Evolutionary conservation across 2,329 filamentous ascomycete genomes (phyloP), one percentile per base, ranked within the genome.

Genomic region (Trichoderma oligosporum): DNA sequence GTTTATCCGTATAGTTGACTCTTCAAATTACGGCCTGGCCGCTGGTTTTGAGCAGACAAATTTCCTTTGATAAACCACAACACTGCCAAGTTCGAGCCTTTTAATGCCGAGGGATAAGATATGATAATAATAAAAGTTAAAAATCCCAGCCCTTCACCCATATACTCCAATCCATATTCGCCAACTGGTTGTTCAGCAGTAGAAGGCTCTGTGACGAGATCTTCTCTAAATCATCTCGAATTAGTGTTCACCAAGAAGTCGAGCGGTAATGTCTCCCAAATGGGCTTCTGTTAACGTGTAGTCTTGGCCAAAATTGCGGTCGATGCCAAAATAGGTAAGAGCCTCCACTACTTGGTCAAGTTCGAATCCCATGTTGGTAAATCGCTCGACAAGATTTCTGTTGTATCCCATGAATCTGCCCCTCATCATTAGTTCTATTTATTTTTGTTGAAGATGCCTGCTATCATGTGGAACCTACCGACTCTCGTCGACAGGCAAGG

Each of bases 321-420:
- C 89, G 63, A 96, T 92, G 5, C 89, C 88, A 7, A 94, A 86
- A 60, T 82, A 88, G 52, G 87, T 80, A 67, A 97, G 96, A 0
- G 91, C 89, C 8, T 87, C 82, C 0, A 97, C 91, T 1, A 97
- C 91, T n/a, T 82, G 80, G 47, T 92, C 88, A 2, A 96, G 82
- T 57, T 91, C 86, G 65, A 97, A 97, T 9, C 93, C 93, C 93
- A 97, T 97, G 65, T 78, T 82, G 14, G 89, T 84, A 65, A 97
- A 97, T 4, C 87, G 82, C 66, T 94, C 85, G 62, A 97, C 83
- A 38, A 97, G 79, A 29, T 87, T 82, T 67, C 86, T 88, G 73
- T 91, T 92, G 73, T 96, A 97, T 2, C 94, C 93, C 62, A 87
- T 82, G 68, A 96, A 97, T 61, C 88, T 93, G 64, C 60, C 9